Evolutionary conservation across 1,284 basidiomycete species (phyloP), one percentile per base, ranked within the genome.

Genomic region (Marasmius oreades): DNA sequence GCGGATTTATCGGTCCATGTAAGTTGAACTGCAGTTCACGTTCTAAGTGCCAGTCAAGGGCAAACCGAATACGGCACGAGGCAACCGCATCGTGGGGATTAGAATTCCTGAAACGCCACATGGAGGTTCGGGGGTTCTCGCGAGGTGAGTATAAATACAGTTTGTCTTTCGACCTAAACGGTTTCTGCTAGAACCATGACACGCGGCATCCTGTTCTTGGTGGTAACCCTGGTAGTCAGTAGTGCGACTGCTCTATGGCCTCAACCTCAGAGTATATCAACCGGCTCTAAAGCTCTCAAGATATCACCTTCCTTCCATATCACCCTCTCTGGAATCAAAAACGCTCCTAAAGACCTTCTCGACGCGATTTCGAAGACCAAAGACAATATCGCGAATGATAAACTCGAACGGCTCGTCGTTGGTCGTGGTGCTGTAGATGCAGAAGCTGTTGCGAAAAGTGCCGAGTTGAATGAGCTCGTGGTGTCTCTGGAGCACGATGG

Each of bases 161-260:
- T 36, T 8, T 36, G 34, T 36, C 16, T 24, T 24, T 8, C 8
- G 26, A 22, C 22, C 45, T 7, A 22, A 24, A 18, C 22, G 14
- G 10, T n/a, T n/a, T n/a, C n/a, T n/a, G n/a, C n/a, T n/a, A n/a
- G n/a, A n/a, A 45, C 46, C 46, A 48, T 48, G 46, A 48, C 46
- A 24, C 46, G 46, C 16, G 12, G 28, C 28, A 39, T 12, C 37
- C 14, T 48, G 11, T 31, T 48, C 26, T 48, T 48, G 23, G 46
- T 48, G 11, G 46, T 24, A 12, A 24, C 43, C 7, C 18, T 45
- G n/a, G n/a, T n/a, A 12, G 45, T 42, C 7, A 28, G 36, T 20
- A 50, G 36, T 39, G 64, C 57, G 6, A 53, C 60, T 31, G 65
- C 75, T 3, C 70, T 84, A 51, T 90, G 88, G 88, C 88, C 88